These are phyloP conservation scores for Gaertneriomyces sp. DNA, from an alignment of 192 early-diverging fungal genomes.

Conservation along the genomic window DNA sequence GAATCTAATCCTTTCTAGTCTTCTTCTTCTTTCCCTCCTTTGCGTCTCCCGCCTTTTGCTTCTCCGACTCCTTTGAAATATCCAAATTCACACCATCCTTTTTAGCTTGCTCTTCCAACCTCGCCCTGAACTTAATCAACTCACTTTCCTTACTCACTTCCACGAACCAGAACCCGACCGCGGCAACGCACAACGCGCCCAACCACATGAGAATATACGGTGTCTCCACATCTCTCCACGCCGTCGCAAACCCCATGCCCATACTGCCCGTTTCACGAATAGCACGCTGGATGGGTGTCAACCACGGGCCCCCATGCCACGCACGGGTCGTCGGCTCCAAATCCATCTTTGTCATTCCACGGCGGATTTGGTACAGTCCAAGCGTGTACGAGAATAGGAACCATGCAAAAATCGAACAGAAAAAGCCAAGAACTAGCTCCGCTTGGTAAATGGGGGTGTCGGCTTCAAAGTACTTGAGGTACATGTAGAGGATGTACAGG, in stretches of 20 bases:
- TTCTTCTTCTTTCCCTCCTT: too few relatives aligned
- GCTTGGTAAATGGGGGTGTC: constrained; percentile 1
- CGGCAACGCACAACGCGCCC: background rate
- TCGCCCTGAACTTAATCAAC: background rate
- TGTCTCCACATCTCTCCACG: background rate
- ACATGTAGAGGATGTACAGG: constrained; percentile 10
- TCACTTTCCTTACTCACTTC: constrained; percentile 12
- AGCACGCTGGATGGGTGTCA: constrained; percentile 10
- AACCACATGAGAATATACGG: constrained; percentile 2
- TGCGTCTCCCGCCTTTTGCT: too few relatives aligned
- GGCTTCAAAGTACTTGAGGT: constrained; percentile 11
- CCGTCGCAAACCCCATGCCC: constrained; percentile 12
- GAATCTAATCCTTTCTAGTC: too few relatives aligned
- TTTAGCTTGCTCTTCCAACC: background rate
- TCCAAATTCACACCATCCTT: too few relatives aligned
- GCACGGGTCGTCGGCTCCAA: constrained; percentile 15
- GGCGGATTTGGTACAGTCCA: background rate
- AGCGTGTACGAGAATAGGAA: background rate
- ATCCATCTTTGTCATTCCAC: background rate
- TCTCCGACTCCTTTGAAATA: too few relatives aligned
- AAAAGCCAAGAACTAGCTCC: background rate
- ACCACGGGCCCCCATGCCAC: constrained; percentile 14
- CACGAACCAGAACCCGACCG: constrained; percentile 8
- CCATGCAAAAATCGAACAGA: background rate
- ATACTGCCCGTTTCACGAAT: constrained; percentile 6